Evolutionary conservation across 192 early-diverging fungal genomes (phyloP), one percentile per base, ranked within the genome.

Genomic region (Entomortierella lignicola): DNA sequence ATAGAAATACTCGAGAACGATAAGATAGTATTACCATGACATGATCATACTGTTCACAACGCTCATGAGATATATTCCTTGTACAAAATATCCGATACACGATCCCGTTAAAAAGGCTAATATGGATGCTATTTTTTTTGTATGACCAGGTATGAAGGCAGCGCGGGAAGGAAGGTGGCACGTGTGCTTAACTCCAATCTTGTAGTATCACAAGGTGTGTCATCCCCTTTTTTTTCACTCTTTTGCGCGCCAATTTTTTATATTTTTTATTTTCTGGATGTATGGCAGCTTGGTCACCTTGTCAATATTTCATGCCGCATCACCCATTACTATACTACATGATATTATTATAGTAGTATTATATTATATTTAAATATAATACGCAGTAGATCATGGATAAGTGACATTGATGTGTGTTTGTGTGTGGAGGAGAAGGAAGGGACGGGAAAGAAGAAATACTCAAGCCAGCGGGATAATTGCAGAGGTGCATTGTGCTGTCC

Each of bases 121-220:
- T 2, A 4, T 27, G 23, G 34, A n/a, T n/a, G n/a, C n/a, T n/a
- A n/a, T 37, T 50, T 50, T 50, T 50, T 50, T 29, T 57, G 30
- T 25, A 54, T 54, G 27, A 54, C 25, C 2, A 30, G 34, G 34
- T 26, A 25, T 10, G 25, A 23, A 29, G 23, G n/a, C n/a, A 25
- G 11, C 23, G 52, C 50, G 17, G 50, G 50, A 21, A 21, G 18
- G 6, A n/a, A n/a, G n/a, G n/a, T n/a, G 26, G 52, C n/a, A 15
- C 55, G 55, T 23, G 25, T 42, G 32, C 25, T 23, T 25, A 18
- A 20, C 42, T 47, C 37, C 59, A 27, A 57, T 34, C 44, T 15
- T 47, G 12, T 68, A 20, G 58, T 69, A 52, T 69, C 67, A 69
- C 67, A 59, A 60, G 67, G 60, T 58, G 44, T 59, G 60, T 71